These are phyloP conservation scores for Galerina sulciceps DNA, from an alignment of 768 basidiomycete species.

Conservation along the genomic window DNA sequence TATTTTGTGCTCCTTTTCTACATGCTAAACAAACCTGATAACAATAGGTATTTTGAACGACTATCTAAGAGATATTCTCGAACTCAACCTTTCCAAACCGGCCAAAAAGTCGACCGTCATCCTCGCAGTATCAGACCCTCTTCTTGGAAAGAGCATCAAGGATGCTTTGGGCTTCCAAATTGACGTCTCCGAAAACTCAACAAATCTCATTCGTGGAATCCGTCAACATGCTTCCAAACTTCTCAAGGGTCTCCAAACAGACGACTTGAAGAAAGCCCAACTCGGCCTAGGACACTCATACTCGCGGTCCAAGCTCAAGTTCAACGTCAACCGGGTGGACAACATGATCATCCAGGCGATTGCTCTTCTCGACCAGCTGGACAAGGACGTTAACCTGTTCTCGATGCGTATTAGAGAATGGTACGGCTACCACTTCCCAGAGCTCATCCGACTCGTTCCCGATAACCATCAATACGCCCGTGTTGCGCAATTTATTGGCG, in stretches of 20 bases:
- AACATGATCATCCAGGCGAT: conserved; percentile 99
- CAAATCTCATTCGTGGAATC: conserved; percentile 90
- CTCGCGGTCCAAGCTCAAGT: conserved; percentile 97
- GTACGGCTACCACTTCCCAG: conserved; percentile 99
- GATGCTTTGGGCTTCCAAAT: conserved; percentile 73
- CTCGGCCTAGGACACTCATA: conserved; percentile 98
- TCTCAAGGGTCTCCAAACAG: conserved; percentile 84
- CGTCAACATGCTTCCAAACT: conserved; percentile 90
- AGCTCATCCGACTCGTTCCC: conserved; percentile 89
- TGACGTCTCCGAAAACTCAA: conserved; percentile 78
- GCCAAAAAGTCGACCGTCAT: conserved; percentile 71
- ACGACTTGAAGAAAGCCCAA: conserved; percentile 91
- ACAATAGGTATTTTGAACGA: conserved; percentile 81
- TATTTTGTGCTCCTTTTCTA: neutral
- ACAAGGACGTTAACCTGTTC: conserved; percentile 99
- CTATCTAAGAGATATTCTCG: conserved; percentile 80
- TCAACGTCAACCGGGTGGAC: conserved; percentile 94
- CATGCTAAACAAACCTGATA: conserved; percentile 4
- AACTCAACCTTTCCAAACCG: conserved; percentile 83
- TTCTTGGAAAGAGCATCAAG: conserved; percentile 79
- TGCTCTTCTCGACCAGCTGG: conserved; percentile 95
- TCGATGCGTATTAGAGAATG: conserved; percentile 98
- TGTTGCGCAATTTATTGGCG: conserved; percentile 83
- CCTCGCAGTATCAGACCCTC: conserved; percentile 79
- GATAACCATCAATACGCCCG: conserved; percentile 96